phyloP scores from a whole-genome alignment of 805 yeast species.

The Candida awuae region DNA sequence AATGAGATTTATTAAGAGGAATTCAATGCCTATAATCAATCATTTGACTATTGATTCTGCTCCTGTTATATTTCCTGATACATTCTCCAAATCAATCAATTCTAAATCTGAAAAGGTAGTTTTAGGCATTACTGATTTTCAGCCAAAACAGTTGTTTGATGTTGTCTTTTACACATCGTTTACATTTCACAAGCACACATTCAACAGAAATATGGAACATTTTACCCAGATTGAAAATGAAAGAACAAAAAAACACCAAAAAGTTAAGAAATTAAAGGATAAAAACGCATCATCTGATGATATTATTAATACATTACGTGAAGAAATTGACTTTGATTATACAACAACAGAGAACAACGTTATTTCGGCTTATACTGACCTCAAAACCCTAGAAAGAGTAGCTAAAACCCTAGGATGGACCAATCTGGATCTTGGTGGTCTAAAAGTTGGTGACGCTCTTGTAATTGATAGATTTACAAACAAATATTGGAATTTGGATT shows the following conservation, averaged over 20 bases:
- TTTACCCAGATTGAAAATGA: constrained; percentile 27
- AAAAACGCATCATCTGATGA: constrained; percentile 35
- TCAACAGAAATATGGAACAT: constrained; percentile 31
- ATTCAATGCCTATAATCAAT: constrained; percentile 44
- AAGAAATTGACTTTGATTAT: constrained; percentile 38
- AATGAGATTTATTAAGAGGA: constrained; percentile 40
- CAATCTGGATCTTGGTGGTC: constrained; percentile 26
- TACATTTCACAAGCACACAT: constrained; percentile 39
- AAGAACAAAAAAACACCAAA: constrained; percentile 33
- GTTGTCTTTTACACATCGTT: constrained; percentile 29
- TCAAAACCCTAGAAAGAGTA: constrained; percentile 23
- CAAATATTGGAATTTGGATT: constrained; percentile 18
- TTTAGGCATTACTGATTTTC: constrained; percentile 40
- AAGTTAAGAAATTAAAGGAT: constrained; percentile 38
- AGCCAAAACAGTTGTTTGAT: constrained; percentile 21
- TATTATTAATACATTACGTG: constrained; percentile 42
- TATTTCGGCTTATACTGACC: constrained; percentile 43
- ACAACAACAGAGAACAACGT: constrained; percentile 27
- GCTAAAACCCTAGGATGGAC: constrained; percentile 30
- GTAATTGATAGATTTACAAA: constrained; percentile 36
- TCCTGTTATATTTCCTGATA: constrained; percentile 31
- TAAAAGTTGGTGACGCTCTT: constrained; percentile 47
- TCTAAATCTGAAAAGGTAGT: constrained; percentile 38
- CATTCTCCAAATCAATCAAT: constrained; percentile 16
- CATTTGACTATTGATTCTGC: constrained; percentile 39